Evolutionary conservation across 768 basidiomycete species (phyloP).

Genomic region (Leccinellum albellum): DNA sequence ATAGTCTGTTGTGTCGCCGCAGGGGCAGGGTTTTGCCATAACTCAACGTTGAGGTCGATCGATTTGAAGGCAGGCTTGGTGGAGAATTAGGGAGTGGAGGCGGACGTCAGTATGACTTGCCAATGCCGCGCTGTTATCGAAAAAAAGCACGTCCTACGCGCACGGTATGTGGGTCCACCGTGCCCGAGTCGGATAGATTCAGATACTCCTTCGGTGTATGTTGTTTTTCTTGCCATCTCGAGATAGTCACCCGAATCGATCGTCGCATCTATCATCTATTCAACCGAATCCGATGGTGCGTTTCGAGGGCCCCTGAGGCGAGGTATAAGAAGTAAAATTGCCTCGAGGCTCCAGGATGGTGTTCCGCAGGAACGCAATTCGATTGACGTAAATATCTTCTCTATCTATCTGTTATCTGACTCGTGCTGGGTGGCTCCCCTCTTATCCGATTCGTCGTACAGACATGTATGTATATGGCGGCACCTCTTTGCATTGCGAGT

Average conservation of each 20-base stretch:
- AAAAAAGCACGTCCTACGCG: background rate
- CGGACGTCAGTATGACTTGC: background rate
- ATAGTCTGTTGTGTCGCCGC: background rate
- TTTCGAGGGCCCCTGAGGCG: constrained; percentile 7
- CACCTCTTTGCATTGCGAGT: background rate
- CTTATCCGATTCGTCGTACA: background rate
- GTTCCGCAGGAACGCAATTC: background rate
- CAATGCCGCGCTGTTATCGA: background rate
- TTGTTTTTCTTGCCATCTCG: background rate
- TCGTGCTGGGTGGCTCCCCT: background rate
- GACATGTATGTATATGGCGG: background rate
- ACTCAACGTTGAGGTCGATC: background rate
- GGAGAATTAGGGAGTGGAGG: background rate
- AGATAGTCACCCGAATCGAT: constrained; percentile 9
- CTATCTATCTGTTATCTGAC: constrained; percentile 5
- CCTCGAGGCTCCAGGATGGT: constrained; percentile 15
- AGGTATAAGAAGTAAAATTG: constrained; percentile 3
- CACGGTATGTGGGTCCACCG: background rate
- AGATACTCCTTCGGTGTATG: background rate
- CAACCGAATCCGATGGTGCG: background rate
- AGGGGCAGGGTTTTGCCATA: background rate
- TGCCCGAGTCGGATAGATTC: background rate
- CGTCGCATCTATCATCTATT: background rate
- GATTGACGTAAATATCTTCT: constrained; percentile 13
- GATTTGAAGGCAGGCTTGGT: background rate